Base-by-base conservation (phyloP, 495 filamentous ascomycete species). In the Daldinia caldariorum region DNA sequence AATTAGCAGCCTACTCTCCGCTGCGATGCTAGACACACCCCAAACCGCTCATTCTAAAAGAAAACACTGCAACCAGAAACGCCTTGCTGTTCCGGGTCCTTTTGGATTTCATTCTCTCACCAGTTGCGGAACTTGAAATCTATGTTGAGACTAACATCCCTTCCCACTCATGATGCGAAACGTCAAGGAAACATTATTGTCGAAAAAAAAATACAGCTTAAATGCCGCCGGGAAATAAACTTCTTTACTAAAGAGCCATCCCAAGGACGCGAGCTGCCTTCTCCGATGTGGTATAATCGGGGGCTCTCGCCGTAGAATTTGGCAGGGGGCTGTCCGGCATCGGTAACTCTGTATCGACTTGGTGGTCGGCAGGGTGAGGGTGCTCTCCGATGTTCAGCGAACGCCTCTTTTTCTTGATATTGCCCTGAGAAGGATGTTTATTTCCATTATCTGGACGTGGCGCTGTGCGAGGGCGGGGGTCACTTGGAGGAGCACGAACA, bases 391-490 rank as follows among this genome's bases (percentile, higher is more conserved):
- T 63, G 55, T 73, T 81, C 34, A 83, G 74, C 10, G 80, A 82
- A 18, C 79, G 79, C n/a, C 82, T 70, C 72, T 84, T 84, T 73
- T 79, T 82, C 77, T 84, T 84, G 69, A 84, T 84, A 57, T 84
- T 84, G 3, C 82, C 82, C 66, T 83, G 81, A 0, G 77, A 70
- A 6, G 81, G 80, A 43, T 61, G 70, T 51, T 75, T 66, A 18
- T 37, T 37, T 16, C 38, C 43, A 29, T 57, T 58, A 43, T 72
- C 61, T 10, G 63, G 69, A 39, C 63, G 67, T 56, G 55, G 16
- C 22, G 56, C 55, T 4, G 60, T 51, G 13, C 73, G 72, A 55
- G 70, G 38, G 43, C 71, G 49, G 18, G 67, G 72, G 0, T 74
- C 71, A 9, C 68, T 71, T 9, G 70, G 70, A 22, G 77, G 73